Evolutionary conservation across 441 rosid genomes (phyloP), one percentile per base, ranked within the genome.

Genomic region (Populus hybrid): DNA sequence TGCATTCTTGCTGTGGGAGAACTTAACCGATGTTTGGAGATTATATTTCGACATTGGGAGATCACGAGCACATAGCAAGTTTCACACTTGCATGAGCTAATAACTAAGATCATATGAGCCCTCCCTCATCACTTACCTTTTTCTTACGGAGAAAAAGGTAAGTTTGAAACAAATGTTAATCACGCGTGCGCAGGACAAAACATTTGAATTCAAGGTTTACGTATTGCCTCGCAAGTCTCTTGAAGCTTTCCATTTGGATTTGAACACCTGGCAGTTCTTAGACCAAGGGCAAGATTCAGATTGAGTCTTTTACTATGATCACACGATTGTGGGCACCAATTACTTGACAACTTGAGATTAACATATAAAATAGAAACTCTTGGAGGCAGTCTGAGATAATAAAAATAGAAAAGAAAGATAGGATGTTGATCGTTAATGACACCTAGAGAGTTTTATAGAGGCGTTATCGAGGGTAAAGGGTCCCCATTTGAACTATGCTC

Each of bases 401-500:
- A 71, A 75, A n/a, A 20, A 26, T 38, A 38, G 26, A 14, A 30
- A 23, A 57, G 0, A 5, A 7, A 64, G 28, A 34, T 1, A 14
- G 57, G 57, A 14, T 46, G 57, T 46, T 46, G 57, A 46, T 50
- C 18, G 57, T 50, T 5, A 50, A 14, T 14, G 57, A 50, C 57
- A 50, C 57, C 57, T 14, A 5, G 2, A 5, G 20, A 50, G 6
- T 50, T 50, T 3, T 50, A 50, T 5, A 14, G 57, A 50, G 18
- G 57, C 57, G 57, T 50, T 16, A 16, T 50, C 18, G 20, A 50
- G 20, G 57, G 73, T 67, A 78, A 68, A 76, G 87, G 83, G 80
- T 81, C 83, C 85, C 77, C 87, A 16, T 26, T 35, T 63, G 40
- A 78, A 69, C 83, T 32, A 32, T 23, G 57, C 63, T 4, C 57